Percentiles rank a stretch among this genome's conserved stretches.
Evolutionary conservation across 352 stramenopile species (phyloP).

Genomic region (Phytophthora sojae): DNA sequence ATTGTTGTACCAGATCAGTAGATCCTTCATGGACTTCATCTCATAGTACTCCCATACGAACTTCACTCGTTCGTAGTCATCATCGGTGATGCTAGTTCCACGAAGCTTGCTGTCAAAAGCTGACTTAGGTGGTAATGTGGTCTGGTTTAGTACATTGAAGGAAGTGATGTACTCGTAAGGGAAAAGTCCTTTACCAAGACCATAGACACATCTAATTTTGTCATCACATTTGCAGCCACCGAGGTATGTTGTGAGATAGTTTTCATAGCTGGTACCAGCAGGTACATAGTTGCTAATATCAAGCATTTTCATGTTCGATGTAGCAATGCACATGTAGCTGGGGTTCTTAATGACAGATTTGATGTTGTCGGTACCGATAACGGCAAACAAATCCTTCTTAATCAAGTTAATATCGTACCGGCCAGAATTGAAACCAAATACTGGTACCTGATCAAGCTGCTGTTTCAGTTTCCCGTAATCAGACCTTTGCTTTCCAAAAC

Average conservation of each 20-base stretch:
- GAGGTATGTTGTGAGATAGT: constrained; percentile 34
- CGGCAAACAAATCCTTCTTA: constrained; percentile 38
- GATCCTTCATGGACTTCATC: constrained; percentile 44
- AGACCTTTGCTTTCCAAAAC: not conserved
- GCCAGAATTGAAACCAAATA: constrained; percentile 21
- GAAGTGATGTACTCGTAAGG: not conserved
- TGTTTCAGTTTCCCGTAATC: not conserved
- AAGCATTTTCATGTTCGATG: constrained; percentile 9
- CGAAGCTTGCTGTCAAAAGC: not conserved
- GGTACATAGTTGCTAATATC: constrained; percentile 9
- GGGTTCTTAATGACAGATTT: constrained; percentile 39
- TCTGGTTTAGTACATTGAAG: not conserved
- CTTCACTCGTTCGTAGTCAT: not conserved
- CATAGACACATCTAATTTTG: constrained; percentile 40
- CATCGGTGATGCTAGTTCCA: not conserved
- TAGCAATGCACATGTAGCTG: constrained; percentile 16
- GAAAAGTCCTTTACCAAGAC: not conserved
- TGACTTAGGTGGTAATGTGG: not conserved
- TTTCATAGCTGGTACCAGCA: constrained; percentile 9
- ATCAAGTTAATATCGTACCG: constrained; percentile 37
- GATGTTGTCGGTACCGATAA: constrained; percentile 19
- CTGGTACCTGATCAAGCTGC: constrained; percentile 6
- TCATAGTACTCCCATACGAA: not conserved
- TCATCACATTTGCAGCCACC: constrained; percentile 40
- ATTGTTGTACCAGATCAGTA: constrained; percentile 29